Evolutionary conservation across 768 basidiomycete genomes (phyloP).

Genomic region (Porphyrellus cyaneotinctus): DNA sequence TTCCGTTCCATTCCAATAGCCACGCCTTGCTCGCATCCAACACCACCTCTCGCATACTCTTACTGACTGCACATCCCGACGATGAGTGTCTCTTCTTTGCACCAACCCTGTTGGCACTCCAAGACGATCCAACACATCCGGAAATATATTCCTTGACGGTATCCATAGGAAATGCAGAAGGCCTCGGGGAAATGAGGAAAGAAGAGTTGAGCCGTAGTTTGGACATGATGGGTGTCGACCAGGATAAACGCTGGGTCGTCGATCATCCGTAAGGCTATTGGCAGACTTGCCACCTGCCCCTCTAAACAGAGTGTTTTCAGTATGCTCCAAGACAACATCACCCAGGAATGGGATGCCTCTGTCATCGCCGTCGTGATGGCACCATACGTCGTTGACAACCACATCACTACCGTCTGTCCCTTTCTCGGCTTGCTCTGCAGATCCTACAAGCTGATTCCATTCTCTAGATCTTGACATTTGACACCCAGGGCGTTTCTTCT

Average conservation of each 20-base stretch:
- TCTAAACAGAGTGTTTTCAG: constrained; percentile 33
- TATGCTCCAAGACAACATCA: constrained; percentile 72
- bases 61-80: constrained; percentile 91
- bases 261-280: constrained; percentile 62
- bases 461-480: constrained; percentile 81
- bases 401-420: constrained; percentile 58
- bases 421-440: neutral
- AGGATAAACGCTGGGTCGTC: constrained; percentile 52
- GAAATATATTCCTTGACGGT: constrained; percentile 66
- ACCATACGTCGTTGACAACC: constrained; percentile 53
- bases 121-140: constrained; percentile 12
- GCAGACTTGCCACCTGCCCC: constrained; percentile 1
- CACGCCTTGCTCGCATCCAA: constrained; percentile 13
- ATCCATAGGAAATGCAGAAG: constrained; percentile 76
- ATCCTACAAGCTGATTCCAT: neutral
- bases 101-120: constrained; percentile 68
- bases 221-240: constrained; percentile 59
- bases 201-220: constrained; percentile 62
- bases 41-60: constrained; percentile 38
- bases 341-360: constrained; percentile 55
- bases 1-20: constrained; percentile 24
- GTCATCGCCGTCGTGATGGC: constrained; percentile 56
- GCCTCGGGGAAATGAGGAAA: constrained; percentile 57
- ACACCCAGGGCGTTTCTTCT: constrained; percentile 66
- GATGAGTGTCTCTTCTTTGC: constrained; percentile 95